Base-by-base conservation (phyloP, 2,329 filamentous ascomycete genomes). In the Pestalotiopsis sp. region DNA sequence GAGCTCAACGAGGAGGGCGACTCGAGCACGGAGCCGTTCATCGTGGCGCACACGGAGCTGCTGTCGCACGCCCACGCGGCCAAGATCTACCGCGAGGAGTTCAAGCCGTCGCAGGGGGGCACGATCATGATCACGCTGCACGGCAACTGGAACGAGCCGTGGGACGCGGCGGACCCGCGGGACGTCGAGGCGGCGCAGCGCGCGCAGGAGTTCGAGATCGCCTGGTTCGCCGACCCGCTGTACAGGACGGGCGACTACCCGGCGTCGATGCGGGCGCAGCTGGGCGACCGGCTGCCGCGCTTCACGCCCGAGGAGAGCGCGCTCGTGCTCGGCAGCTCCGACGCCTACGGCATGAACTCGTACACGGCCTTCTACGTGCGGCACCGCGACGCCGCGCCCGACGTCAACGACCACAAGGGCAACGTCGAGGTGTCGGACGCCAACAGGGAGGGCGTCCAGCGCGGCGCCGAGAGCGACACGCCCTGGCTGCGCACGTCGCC, bases 281-380 rank as follows among this genome's bases (percentile, higher is more conserved):
- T 82, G 0, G 80, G 79, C 7, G 77, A 80, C 52, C 72, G 80
- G 13, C 73, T 82, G 11, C 80, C 80, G 0, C 69, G 68, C 0
- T 82, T 82, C 65, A 82, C 80, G 0, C 74, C 76, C 14, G 80
- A 82, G 67, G 81, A 82, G 71, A 78, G 77, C 67, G 75, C 70
- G n/a, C 73, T 82, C 6, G 74, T 83, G 4, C 75, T 79, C 0
- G 79, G 79, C 1, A 81, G 79, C 68, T 80, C 79, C 2, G 77
- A 81, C 60, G 77, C 77, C 27, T 83, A 82, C 64, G 81, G 81
- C 38, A 83, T 83, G 79, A 82, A 83, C 71, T 82, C 80, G 14
- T 83, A 83, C 73, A 81, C 80, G 0, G 77, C 80, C 0, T 82
- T 82, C 58, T 83, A 77, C 41, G 75, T 81, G 14, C 75, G 73